Evolutionary conservation across 2,329 filamentous ascomycete genomes (phyloP).

Genomic region (Colletotrichum simmondsii): DNA sequence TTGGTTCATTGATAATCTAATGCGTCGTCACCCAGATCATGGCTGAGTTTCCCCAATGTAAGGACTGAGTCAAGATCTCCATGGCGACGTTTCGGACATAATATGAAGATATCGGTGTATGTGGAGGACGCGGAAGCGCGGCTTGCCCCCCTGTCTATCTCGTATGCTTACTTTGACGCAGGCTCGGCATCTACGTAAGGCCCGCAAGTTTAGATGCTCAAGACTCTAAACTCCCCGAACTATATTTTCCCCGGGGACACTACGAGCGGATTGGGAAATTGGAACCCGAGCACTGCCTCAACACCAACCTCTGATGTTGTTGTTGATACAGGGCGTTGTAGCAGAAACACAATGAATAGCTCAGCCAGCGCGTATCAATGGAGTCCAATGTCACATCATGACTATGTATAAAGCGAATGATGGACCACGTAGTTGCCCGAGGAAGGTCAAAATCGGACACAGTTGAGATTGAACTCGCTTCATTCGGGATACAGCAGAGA

Average conservation of each 20-base stretch:
- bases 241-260: neutral
- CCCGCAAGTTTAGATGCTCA: neutral
- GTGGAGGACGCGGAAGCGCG: neutral
- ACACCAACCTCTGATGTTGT: neutral
- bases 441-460: too few relatives aligned
- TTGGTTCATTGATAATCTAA: neutral
- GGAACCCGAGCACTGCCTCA: neutral
- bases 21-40: neutral
- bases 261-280: neutral
- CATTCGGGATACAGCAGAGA: too few relatives aligned
- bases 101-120: neutral
- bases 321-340: neutral
- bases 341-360: too few relatives aligned
- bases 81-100: neutral
- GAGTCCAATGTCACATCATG: too few relatives aligned
- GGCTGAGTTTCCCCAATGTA: neutral
- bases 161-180: neutral
- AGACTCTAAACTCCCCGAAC: neutral
- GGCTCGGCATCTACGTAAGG: neutral
- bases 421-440: too few relatives aligned
- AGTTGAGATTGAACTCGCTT: too few relatives aligned
- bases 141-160: neutral
- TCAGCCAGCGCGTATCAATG: too few relatives aligned
- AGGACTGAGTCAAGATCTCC: neutral
- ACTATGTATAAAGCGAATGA: too few relatives aligned